Evolutionary conservation across 768 basidiomycete species (phyloP).

Genomic region (Xerocomus spinulosus): DNA sequence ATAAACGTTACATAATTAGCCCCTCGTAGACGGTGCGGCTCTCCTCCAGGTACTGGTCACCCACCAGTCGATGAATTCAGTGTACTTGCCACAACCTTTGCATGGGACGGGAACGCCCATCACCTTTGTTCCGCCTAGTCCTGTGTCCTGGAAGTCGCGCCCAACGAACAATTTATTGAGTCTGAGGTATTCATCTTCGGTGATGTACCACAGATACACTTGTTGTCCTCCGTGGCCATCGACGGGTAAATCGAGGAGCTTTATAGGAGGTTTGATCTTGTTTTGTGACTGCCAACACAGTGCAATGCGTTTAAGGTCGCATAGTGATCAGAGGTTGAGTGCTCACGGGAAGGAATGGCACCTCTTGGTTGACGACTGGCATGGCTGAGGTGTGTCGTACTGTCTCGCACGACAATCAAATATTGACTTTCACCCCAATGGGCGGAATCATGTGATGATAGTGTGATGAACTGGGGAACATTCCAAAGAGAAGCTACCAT

Average conservation of each 20-base stretch:
- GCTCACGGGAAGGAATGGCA: constrained; percentile 8
- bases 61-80: constrained; percentile 13
- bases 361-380: constrained; percentile 6
- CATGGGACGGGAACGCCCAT: constrained; percentile 7
- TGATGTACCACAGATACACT: constrained; percentile 15
- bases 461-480: too few species aligned
- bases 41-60: background rate
- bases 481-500: too few species aligned
- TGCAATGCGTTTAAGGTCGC: background rate
- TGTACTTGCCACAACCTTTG: constrained; percentile 14
- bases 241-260: background rate
- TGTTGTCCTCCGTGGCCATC: background rate
- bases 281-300: background rate
- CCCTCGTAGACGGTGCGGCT: too few species aligned
- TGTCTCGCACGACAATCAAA: too few species aligned
- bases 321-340: background rate
- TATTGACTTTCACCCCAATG: too few species aligned
- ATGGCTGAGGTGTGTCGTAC: background rate
- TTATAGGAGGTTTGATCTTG: constrained; percentile 10
- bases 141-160: constrained; percentile 12
- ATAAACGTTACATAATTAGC: background rate
- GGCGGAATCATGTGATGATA: too few species aligned
- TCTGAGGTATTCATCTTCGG: constrained; percentile 15
- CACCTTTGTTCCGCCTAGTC: constrained; percentile 12
- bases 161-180: constrained; percentile 11